phyloP scores from a whole-genome alignment of 1,139 yeast species.

The Yamadazyma songkhlaensis region DNA sequence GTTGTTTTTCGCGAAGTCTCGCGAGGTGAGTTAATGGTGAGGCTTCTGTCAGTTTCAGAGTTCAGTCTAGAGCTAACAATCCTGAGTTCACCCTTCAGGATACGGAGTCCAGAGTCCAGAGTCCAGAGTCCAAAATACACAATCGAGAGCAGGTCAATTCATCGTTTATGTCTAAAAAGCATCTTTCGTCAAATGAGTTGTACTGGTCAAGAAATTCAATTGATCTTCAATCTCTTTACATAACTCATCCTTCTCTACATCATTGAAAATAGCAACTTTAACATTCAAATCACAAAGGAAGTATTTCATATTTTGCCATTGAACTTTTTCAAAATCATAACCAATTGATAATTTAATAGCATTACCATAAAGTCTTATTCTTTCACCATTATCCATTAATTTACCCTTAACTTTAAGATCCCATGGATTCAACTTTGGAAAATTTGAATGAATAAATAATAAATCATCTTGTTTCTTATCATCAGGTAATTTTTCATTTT shows the following conservation, averaged over 20 bases:
- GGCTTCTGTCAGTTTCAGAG: too few relatives aligned
- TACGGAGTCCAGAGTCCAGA: too few relatives aligned
- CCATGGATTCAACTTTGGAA: slow-evolving; percentile 64
- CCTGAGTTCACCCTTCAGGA: too few relatives aligned
- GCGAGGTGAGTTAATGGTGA: too few relatives aligned
- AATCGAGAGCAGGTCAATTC: too few relatives aligned
- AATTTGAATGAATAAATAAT: slow-evolving; percentile 64
- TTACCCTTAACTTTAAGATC: slow-evolving; percentile 39
- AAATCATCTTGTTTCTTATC: slow-evolving; percentile 10
- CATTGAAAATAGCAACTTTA: slow-evolving; percentile 42
- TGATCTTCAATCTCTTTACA: slow-evolving; percentile 51
- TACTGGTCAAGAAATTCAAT: slow-evolving; percentile 34
- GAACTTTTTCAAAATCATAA: slow-evolving; percentile 58
- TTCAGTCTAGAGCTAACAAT: too few relatives aligned
- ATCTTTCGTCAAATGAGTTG: slow-evolving; percentile 21
- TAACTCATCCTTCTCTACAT: slow-evolving; percentile 40
- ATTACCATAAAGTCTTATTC: slow-evolving; percentile 53
- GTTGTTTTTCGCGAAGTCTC: background rate
- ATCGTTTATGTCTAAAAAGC: slow-evolving; percentile 7
- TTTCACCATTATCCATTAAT: slow-evolving; percentile 40
- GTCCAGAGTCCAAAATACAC: too few relatives aligned
- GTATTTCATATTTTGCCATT: slow-evolving; percentile 59
- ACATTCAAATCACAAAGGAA: slow-evolving; percentile 54
- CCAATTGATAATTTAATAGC: slow-evolving; percentile 51
- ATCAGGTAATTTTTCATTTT: slow-evolving; percentile 10